Base-by-base conservation (phyloP, 495 filamentous ascomycete species). In the Astrocystis sublimbata region DNA sequence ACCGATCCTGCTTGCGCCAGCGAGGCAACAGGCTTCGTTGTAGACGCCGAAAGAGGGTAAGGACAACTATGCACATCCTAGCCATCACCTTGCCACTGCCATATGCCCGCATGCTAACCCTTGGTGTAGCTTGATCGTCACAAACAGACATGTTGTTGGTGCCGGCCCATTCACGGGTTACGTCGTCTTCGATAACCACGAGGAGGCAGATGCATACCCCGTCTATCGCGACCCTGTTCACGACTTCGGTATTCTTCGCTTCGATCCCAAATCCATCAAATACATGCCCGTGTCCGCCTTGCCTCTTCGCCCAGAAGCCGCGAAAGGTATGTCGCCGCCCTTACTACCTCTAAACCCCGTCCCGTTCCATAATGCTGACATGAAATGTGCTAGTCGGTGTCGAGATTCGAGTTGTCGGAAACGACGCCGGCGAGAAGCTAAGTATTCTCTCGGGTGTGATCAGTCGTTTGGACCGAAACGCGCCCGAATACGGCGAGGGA, bases 171-270 rank as follows among this genome's bases (percentile, higher is more conserved):
- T 99, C 76, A 97, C 93, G 88, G 94, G 94, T 12, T 97, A 93
- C 74, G 91, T 89, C 71, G 91, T 99, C 61, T 98, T 99, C 71
- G 94, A 99, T 71, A 98, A 99, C 68, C 94, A 99, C 74, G 94
- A 98, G 63, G 79, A 97, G 84, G 96, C 92, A 58, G 94, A 98
- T 71, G 93, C 96, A 61, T 90, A 90, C 72, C 94, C 94, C n/a
- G 91, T 99, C 40, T 99, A 99, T 74, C 90, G 94, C 68, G 94
- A 99, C 70, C 94, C 94, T 47, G 92, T 99, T 35, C 94, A 99
- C 77, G 94, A 99, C 76, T 99, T 99, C 67, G 94, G 94, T 55
- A 91, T 99, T 66, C 86, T 99, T 38, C 86, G 94, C 60, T 99
- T 98, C 78, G 89, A 98, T 68, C 94, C 96, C 33, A 90, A 91